These are phyloP conservation scores for Leccinellum rugosiceps DNA, from an alignment of 768 basidiomycete genomes.

Conservation along the genomic window DNA sequence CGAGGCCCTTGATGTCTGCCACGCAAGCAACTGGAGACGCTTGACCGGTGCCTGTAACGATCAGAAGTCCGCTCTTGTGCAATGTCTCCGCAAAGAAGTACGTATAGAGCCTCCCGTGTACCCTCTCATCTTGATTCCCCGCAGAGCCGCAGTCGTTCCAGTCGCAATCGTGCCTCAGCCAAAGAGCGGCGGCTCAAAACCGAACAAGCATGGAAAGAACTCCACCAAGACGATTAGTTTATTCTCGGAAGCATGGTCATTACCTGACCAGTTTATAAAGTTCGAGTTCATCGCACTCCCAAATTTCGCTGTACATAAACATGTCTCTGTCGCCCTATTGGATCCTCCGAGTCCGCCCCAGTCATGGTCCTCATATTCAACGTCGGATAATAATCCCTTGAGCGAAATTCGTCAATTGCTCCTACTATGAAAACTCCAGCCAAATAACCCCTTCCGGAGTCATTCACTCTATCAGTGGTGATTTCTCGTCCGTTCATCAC, in stretches of 20 bases:
- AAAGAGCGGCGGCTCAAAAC: constrained; percentile 54
- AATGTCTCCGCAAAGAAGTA: constrained; percentile 72
- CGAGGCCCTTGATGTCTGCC: constrained; percentile 71
- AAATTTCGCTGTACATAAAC: neutral
- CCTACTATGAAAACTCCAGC: neutral
- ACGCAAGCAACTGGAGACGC: constrained; percentile 58
- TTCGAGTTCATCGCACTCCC: neutral
- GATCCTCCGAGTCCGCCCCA: neutral
- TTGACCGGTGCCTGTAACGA: constrained; percentile 69
- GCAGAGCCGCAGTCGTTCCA: constrained; percentile 60
- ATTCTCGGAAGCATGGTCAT: neutral
- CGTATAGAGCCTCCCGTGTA: constrained; percentile 6
- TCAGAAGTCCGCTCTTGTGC: constrained; percentile 64
- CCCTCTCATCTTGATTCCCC: constrained; percentile 1
- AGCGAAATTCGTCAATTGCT: neutral
- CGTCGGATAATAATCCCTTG: neutral
- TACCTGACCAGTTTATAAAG: neutral
- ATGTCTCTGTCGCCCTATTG: constrained; percentile 2
- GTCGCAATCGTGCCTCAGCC: constrained; percentile 56
- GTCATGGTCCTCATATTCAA: neutral
- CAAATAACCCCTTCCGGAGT: neutral
- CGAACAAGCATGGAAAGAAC: constrained; percentile 59
- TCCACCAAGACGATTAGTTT: constrained; percentile 45
- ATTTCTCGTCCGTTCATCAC: neutral
- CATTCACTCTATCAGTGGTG: neutral